Percentiles rank a stretch among this genome's conserved stretches.
phyloP scores from a whole-genome alignment of 768 basidiomycete genomes.

The Phlebiopsis gigantea region DNA sequence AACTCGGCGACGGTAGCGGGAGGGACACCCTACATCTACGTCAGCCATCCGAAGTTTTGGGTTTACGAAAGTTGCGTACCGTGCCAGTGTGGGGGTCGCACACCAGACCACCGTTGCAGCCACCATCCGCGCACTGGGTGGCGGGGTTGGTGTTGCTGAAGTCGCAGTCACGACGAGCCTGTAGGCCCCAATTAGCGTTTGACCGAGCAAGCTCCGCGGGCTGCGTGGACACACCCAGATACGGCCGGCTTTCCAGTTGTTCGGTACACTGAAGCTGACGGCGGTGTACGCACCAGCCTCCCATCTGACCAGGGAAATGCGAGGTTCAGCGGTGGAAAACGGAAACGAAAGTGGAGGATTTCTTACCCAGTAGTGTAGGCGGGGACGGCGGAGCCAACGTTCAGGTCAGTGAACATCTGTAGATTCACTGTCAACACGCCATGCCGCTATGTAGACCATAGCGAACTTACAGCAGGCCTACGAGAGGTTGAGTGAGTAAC shows the following conservation, averaged over 20 bases:
- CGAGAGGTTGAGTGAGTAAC: background rate
- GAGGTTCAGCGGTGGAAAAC: background rate
- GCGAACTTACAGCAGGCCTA: slow-evolving; percentile 27
- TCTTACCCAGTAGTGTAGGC: slow-evolving; percentile 27
- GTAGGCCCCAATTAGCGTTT: background rate
- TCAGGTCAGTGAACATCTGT: slow-evolving; percentile 30
- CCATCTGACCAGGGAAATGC: slow-evolving; percentile 21
- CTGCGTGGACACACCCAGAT: slow-evolving; percentile 28
- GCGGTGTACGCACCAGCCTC: slow-evolving; percentile 22
- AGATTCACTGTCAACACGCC: background rate
- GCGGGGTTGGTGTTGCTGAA: slow-evolving; percentile 30
- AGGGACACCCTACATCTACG: slow-evolving; percentile 25
- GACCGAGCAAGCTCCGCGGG: background rate
- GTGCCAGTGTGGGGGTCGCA: slow-evolving; percentile 34
- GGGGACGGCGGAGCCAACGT: slow-evolving; percentile 26
- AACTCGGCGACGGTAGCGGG: slow-evolving; percentile 34
- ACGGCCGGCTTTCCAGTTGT: slow-evolving; percentile 35
- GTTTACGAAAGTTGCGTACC: slow-evolving; percentile 14
- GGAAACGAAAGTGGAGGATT: background rate
- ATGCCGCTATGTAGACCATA: background rate
- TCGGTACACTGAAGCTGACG: slow-evolving; percentile 30
- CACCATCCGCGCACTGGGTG: slow-evolving; percentile 32
- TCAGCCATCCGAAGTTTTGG: background rate
- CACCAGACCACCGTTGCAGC: slow-evolving; percentile 35
- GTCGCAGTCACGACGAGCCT: slow-evolving; percentile 35